A percentile compares a stretch with the other conserved stretches of the same genome.
These are phyloP conservation scores for Cyclotella baltica DNA, from an alignment of 108 stramenopile species.

Conservation along the genomic window DNA sequence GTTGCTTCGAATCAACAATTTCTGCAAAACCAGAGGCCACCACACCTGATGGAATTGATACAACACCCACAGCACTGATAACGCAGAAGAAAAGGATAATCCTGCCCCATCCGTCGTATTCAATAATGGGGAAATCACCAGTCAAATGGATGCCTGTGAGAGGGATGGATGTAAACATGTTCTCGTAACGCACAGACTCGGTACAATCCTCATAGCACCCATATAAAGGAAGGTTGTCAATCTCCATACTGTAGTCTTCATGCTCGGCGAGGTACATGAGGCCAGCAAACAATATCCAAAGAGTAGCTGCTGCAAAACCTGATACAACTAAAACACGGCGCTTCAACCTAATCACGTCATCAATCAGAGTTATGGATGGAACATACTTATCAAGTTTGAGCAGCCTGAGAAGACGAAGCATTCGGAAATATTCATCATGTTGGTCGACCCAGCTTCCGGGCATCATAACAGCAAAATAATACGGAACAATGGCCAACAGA, in stretches of 20 bases:
- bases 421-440: constrained; percentile 89
- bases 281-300: constrained; percentile 86
- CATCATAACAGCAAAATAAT: constrained; percentile 71
- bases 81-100: constrained; percentile 83
- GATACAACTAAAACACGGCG: constrained; percentile 67
- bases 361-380: constrained; percentile 87
- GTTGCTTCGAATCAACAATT: constrained; percentile 74
- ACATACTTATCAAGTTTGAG: constrained; percentile 92
- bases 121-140: constrained; percentile 70
- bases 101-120: constrained; percentile 71
- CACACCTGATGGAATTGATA: constrained; percentile 87
- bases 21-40: constrained; percentile 90
- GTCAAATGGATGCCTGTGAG: constrained; percentile 74
- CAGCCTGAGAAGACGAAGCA: constrained; percentile 87
- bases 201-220: constrained; percentile 72
- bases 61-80: constrained; percentile 90
- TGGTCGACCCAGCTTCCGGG: constrained; percentile 74
- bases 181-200: constrained; percentile 74
- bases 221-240: constrained; percentile 78
- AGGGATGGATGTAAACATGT: constrained; percentile 73
- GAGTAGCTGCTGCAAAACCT: constrained; percentile 74
- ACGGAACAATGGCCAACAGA: constrained; percentile 86
- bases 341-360: constrained; percentile 89
- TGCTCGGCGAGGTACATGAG: constrained; percentile 82
- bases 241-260: constrained; percentile 69